phyloP scores from a whole-genome alignment of 2,329 filamentous ascomycete species.

The Ceratocystis eucalypticola region DNA sequence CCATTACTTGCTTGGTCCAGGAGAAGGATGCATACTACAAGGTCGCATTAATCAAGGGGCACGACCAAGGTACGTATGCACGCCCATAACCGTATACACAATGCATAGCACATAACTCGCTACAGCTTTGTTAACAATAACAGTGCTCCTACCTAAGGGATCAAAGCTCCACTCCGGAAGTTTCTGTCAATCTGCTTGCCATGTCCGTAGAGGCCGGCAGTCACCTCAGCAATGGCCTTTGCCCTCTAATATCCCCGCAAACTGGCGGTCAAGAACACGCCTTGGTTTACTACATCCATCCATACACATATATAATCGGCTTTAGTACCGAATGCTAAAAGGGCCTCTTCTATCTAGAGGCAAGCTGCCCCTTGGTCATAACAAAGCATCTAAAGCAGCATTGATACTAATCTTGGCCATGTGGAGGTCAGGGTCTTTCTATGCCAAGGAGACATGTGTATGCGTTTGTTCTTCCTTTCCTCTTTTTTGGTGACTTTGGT shows the following conservation, averaged over 20 bases:
- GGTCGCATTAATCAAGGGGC: not conserved
- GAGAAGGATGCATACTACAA: not conserved
- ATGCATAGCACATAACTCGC: not conserved
- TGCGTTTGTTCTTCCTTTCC: not conserved
- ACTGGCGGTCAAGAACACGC: conserved; percentile 1
- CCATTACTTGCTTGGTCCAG: conserved; percentile 1
- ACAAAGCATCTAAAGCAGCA: not conserved
- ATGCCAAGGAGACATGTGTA: not conserved
- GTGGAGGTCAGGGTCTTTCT: not conserved
- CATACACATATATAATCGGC: not conserved
- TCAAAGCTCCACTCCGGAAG: not conserved
- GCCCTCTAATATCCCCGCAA: not conserved
- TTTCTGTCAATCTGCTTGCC: conserved; percentile 1
- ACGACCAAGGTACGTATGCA: not conserved
- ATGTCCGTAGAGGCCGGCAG: not conserved
- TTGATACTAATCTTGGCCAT: not conserved
- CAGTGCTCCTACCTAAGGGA: not conserved
- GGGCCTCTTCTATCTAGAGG: not conserved
- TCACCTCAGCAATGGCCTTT: not conserved
- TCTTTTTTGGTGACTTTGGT: not conserved
- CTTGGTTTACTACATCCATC: not conserved
- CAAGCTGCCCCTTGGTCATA: not conserved
- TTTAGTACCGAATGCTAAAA: not conserved
- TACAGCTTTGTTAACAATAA: not conserved
- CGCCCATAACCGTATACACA: not conserved